phyloP scores from a whole-genome alignment of 352 stramenopile species.

The Paralagenidium karlingii region DNA sequence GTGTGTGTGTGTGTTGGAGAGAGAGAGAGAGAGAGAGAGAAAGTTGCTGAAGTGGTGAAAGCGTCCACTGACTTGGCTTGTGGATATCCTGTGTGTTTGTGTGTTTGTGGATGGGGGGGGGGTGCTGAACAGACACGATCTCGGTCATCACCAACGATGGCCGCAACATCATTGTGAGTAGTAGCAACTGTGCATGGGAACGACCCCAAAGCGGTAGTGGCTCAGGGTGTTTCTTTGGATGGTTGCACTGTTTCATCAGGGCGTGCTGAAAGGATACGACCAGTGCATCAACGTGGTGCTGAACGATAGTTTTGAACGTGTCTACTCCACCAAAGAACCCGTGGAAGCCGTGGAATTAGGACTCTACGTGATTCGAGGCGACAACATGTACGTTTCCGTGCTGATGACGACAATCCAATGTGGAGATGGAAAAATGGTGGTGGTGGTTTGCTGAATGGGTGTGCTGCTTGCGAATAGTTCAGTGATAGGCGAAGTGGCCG shows the following conservation, averaged over 20 bases:
- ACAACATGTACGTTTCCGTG: constrained; percentile 78
- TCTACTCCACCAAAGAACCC: constrained; percentile 84
- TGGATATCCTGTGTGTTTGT: too few relatives aligned
- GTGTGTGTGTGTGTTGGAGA: too few relatives aligned
- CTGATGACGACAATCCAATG: neutral
- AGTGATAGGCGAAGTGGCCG: constrained; percentile 75
- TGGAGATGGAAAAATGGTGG: neutral
- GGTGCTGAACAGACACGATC: constrained; percentile 81
- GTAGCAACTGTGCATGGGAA: constrained; percentile 3
- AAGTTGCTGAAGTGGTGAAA: too few relatives aligned
- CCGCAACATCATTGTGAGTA: constrained; percentile 86
- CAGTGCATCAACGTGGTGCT: constrained; percentile 90
- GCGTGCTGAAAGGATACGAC: constrained; percentile 86
- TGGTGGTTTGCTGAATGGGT: neutral
- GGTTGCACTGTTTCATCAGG: constrained; percentile 19
- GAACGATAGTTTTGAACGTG: constrained; percentile 88
- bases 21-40: too few relatives aligned
- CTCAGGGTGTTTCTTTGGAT: neutral
- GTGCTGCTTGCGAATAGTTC: constrained; percentile 20
- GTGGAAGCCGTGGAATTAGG: constrained; percentile 85
- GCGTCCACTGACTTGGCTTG: too few relatives aligned
- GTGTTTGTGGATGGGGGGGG: too few relatives aligned
- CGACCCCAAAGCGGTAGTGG: too few relatives aligned
- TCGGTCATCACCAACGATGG: constrained; percentile 91
- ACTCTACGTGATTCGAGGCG: constrained; percentile 89